Evolutionary conservation across 139 green algal species (phyloP), one percentile per base, ranked within the genome.

Genomic region (Deuterostichococcus epilithicus): DNA sequence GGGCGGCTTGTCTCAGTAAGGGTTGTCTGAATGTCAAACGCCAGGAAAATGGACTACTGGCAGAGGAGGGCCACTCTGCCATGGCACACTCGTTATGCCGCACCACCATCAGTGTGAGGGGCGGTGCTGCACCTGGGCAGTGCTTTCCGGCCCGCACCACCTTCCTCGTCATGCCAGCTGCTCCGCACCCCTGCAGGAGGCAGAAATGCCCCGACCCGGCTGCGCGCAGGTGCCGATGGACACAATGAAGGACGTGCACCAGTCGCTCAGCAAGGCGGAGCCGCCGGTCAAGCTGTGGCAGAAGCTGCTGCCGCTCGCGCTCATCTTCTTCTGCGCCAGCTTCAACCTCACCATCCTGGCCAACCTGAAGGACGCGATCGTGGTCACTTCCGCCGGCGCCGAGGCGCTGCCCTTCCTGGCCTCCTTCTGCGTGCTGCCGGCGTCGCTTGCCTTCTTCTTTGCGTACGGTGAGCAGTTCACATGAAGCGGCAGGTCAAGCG

Each of bases 321-420:
- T 88, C 35, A 90, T 95, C 75, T 95, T 95, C 84, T 94, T 94
- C 79, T 89, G 81, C 52, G 88, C 90, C 8, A 87, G 79, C 68
- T 95, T 93, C 85, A 94, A 94, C 83, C 87, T 94, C 42, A 93
- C 90, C 73, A 89, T 95, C 65, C 76, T 94, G 47, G 79, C 86
- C 72, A 79, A 80, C 15, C 73, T 95, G 69, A 94, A 94, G 70
- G 92, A 97, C 60, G 83, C 88, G 5, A 90, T 97, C 39, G 86
- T 97, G 75, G 90, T 97, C 52, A 93, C 89, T 1, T 86, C 81
- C 15, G 81, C 86, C 5, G 92, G 92, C 5, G 92, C 92, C 4
- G 92, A 97, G 83, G 87, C 85, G n/a, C 85, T 97, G 76, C 92
- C 92, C 13, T 95, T 92, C 77, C 82, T 97, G 18, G 82, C 87